A percentile compares a stretch with the other conserved stretches of the same genome.
Evolutionary conservation across 176 grass and related monocot species (phyloP).

Genomic region (Melocanna baccifera): DNA sequence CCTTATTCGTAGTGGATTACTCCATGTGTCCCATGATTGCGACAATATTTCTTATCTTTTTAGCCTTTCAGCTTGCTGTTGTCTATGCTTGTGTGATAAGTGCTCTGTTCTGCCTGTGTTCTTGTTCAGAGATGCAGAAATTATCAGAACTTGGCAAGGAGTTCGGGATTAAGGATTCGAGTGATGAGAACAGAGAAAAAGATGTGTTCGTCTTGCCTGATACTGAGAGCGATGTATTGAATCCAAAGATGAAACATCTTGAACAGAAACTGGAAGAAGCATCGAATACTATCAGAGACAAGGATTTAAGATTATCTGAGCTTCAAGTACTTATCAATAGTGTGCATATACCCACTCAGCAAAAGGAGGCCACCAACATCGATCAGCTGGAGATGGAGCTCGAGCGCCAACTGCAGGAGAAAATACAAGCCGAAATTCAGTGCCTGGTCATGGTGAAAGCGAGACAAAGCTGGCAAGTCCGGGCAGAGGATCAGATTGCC

Average conservation of each 20-base stretch:
- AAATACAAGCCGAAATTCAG: slow-evolving; percentile 56
- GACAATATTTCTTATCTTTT: neutral
- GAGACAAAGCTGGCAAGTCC: slow-evolving; percentile 48
- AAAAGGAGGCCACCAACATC: slow-evolving; percentile 15
- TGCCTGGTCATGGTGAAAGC: slow-evolving; percentile 49
- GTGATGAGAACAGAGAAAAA: slow-evolving; percentile 31
- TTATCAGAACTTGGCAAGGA: slow-evolving; percentile 41
- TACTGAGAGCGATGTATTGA: slow-evolving; percentile 4
- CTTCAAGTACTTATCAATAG: slow-evolving; percentile 40
- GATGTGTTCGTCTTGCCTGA: slow-evolving; percentile 14
- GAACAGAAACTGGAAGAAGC: slow-evolving; percentile 51
- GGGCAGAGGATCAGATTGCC: slow-evolving; percentile 43
- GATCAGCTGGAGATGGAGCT: slow-evolving; percentile 51
- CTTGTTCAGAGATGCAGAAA: slow-evolving; percentile 53
- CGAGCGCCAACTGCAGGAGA: slow-evolving; percentile 51
- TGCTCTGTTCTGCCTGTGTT: neutral
- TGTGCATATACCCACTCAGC: neutral
- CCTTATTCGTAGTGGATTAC: neutral
- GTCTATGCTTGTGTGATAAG: slow-evolving; percentile 2
- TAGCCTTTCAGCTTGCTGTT: neutral
- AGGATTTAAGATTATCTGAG: slow-evolving; percentile 43
- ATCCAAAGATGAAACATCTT: slow-evolving; percentile 51
- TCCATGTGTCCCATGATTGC: neutral
- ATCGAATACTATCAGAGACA: slow-evolving; percentile 43
- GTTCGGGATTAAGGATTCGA: slow-evolving; percentile 22